These are phyloP conservation scores for Coniochaeta pulveracea DNA, from an alignment of 2,329 filamentous ascomycete genomes.

Conservation along the genomic window DNA sequence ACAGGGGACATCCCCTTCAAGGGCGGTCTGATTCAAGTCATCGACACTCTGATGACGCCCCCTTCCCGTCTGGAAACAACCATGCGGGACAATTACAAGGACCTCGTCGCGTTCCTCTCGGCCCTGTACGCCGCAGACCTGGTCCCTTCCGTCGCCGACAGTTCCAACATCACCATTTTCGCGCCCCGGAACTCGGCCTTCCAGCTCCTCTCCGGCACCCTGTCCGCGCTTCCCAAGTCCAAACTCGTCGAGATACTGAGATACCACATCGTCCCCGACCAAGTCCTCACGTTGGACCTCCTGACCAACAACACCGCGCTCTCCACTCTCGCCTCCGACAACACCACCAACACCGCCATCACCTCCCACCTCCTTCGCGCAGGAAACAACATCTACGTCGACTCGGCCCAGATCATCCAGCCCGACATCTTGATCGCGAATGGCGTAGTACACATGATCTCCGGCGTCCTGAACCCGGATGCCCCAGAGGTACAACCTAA, in stretches of 20 bases:
- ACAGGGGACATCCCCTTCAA: slow-evolving; percentile 32
- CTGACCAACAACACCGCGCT: slow-evolving; percentile 33
- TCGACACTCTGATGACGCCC: slow-evolving; percentile 39
- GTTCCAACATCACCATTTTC: slow-evolving; percentile 40
- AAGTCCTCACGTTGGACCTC: slow-evolving; percentile 36
- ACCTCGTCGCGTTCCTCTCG: slow-evolving; percentile 28
- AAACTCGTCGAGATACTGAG: slow-evolving; percentile 33
- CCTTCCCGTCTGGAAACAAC: slow-evolving; percentile 26
- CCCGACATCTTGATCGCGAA: slow-evolving; percentile 43
- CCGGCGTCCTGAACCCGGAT: slow-evolving; percentile 37
- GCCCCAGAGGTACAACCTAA: slow-evolving; percentile 22
- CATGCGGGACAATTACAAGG: slow-evolving; percentile 19
- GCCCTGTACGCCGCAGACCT: slow-evolving; percentile 25
- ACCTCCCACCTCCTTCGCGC: slow-evolving; percentile 29
- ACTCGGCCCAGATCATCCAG: slow-evolving; percentile 40
- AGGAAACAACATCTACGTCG: slow-evolving; percentile 30
- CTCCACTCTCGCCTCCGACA: slow-evolving; percentile 13
- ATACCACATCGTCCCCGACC: slow-evolving; percentile 45
- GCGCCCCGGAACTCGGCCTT: slow-evolving; percentile 41
- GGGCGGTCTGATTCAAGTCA: slow-evolving; percentile 38
- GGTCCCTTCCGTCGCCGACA: slow-evolving; percentile 27
- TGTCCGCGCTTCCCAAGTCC: slow-evolving; percentile 24
- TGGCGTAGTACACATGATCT: slow-evolving; percentile 47
- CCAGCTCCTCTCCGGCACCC: slow-evolving; percentile 30
- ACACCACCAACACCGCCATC: slow-evolving; percentile 27